phyloP scores from a whole-genome alignment of 1,284 basidiomycete genomes.

The Malassezia vespertilionis region DNA sequence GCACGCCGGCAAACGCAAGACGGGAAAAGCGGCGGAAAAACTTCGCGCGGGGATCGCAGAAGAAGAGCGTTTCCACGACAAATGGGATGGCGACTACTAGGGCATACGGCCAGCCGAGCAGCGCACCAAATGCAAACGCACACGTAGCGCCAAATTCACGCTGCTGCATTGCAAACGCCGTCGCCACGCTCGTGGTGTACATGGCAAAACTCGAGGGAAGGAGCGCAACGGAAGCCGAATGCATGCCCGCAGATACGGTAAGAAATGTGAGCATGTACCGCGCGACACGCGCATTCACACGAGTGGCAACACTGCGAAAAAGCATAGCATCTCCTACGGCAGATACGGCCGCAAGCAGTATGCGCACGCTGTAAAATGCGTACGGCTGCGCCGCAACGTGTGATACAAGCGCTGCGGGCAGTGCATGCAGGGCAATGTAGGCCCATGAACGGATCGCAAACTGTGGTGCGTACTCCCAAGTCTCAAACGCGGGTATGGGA shows the following conservation, averaged over 20 bases:
- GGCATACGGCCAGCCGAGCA: constrained; percentile 93
- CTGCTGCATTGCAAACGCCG: constrained; percentile 64
- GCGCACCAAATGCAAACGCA: constrained; percentile 67
- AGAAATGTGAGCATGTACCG: constrained; percentile 81
- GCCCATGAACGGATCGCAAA: constrained; percentile 89
- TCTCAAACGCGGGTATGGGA: constrained; percentile 61
- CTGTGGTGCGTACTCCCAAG: constrained; percentile 87
- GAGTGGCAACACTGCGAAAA: constrained; percentile 68
- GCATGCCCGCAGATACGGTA: constrained; percentile 80
- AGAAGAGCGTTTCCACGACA: constrained; percentile 75
- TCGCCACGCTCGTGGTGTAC: constrained; percentile 75
- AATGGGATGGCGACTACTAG: constrained; percentile 77
- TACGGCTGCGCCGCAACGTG: constrained; percentile 54
- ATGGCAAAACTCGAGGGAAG: constrained; percentile 86
- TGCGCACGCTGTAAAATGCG: constrained; percentile 76
- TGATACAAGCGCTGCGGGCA: constrained; percentile 17
- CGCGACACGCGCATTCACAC: constrained; percentile 75
- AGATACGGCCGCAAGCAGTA: constrained; percentile 64
- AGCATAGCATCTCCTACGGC: constrained; percentile 72
- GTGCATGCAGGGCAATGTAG: constrained; percentile 58
- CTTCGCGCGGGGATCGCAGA: constrained; percentile 49
- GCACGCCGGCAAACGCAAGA: constrained; percentile 56
- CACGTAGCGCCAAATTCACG: constrained; percentile 55
- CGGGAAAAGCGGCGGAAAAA: constrained; percentile 54
- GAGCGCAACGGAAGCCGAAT: constrained; percentile 62